Base-by-base conservation (phyloP, 352 stramenopile species). In the Phytophthora ramorum region DNA sequence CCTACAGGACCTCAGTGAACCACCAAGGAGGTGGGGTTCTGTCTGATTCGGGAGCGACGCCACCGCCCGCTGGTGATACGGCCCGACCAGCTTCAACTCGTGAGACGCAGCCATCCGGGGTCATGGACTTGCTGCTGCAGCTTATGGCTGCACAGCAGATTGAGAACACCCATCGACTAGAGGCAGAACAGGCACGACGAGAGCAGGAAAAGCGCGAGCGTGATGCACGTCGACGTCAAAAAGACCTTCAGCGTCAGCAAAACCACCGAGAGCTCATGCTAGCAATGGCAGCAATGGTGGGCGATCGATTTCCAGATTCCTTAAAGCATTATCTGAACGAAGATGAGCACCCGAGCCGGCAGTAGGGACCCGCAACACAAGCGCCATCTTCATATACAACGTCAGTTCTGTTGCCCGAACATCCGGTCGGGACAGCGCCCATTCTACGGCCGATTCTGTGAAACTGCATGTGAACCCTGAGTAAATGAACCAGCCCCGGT, bases 241-340 rank as follows among this genome's bases (percentile, higher is more conserved):
- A 82, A 26, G 75, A 87, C 14, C 64, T 56, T 1, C 72, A 69
- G 16, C 66, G 66, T 35, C 56, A 66, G 6, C 58, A 63, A 26
- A 72, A 89, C 43, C 79, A 78, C 54, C 75, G 75, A n/a, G 75
- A 89, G 28, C 59, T 89, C 43, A 87, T 90, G 79, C 50, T 79
- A n/a, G 64, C 83, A 20, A 74, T 90, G 62, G 59, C 56, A 1
- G 73, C 77, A 10, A 50, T 85, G 34, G 52, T 89, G 3, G 76
- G 71, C 12, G 71, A 79, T 58, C 73, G 67, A 38, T 87, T 89
- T 58, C 77, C 81, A 0, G 55, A 61, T 14, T 68, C 77, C 13
- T 56, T 90, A 22, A 71, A 65, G 16, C 69, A 79, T 43, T 71
- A 86, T 43, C 37, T 87, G 4, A 57, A 68, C n/a, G 32, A 59